phyloP scores from a whole-genome alignment of 169 alveolate genomes.

The Cryptosporidium viatorum region DNA sequence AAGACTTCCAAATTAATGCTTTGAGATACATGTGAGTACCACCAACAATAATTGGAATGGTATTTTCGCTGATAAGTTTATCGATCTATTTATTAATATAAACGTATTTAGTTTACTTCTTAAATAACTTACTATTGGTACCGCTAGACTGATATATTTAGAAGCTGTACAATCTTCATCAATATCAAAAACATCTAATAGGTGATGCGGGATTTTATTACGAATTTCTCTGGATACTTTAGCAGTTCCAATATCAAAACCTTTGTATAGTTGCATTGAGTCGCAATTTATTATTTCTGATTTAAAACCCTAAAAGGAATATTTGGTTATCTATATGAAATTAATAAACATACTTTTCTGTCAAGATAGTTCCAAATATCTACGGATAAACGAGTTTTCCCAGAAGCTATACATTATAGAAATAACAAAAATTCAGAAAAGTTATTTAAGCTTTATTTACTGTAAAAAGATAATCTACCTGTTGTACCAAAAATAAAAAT shows the following conservation, averaged over 20 bases:
- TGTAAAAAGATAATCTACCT: conserved; percentile 38
- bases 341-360: conserved; percentile 45
- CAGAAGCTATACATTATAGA: conserved; percentile 50
- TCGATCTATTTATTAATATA: conserved; percentile 32
- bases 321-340: not conserved
- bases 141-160: conserved; percentile 25
- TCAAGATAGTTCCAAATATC: conserved; percentile 56
- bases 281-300: conserved; percentile 68
- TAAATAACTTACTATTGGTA: conserved; percentile 45
- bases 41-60: conserved; percentile 62
- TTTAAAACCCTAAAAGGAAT: conserved; percentile 10
- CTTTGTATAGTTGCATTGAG: conserved; percentile 64
- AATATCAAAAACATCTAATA: conserved; percentile 41
- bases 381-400: conserved; percentile 59
- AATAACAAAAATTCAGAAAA: not conserved
- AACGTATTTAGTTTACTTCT: not conserved
- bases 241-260: conserved; percentile 72
- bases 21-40: conserved; percentile 67
- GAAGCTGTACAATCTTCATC: conserved; percentile 59
- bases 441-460: not conserved
- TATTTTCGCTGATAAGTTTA: not conserved
- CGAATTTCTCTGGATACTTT: conserved; percentile 56
- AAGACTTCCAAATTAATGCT: conserved; percentile 58
- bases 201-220: conserved; percentile 44
- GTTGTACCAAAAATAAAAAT: conserved; percentile 62